Evolutionary conservation across 768 basidiomycete species (phyloP), one percentile per base, ranked within the genome.

Genomic region (Symmetrospora coprosmae): DNA sequence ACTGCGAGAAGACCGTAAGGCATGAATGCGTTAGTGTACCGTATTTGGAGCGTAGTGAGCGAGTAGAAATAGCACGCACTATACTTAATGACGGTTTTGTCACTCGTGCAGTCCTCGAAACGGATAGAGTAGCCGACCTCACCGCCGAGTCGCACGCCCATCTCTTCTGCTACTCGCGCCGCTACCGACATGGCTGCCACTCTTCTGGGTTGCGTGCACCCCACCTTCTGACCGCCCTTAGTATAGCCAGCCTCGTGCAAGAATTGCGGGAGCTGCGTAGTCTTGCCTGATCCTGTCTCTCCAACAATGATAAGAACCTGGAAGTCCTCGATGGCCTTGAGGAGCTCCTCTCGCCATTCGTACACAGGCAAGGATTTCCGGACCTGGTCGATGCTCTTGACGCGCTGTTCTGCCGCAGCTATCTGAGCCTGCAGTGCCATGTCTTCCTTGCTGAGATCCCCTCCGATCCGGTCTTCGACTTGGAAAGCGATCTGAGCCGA

Each of bases 81-180:
- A 74, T 99, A 99, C 74, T 99, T 97, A 69, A 99, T 77, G 41
- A 91, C 85, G 3, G 94, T 99, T 77, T 94, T 96, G 77, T 97
- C 90, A 76, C 88, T 94, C 19, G 94, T 99, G 72, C 90, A 94
- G 73, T 99, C 94, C 74, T 99, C 94, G 75, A 99, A 99, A 31
- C 94, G 87, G 67, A 99, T 99, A 33, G 91, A 92, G 73, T 99
- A 99, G n/a, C 94, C 94, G 49, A 99, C 94, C 74, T 97, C 92
- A 67, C 91, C 87, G 9, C 94, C 94, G 38, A 99, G 83, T 72
- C 96, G 86, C 2, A 83, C 86, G 7, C 91, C 94, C 84, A 97
- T 90, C 74, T 99, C 94, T 64, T 97, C 94, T 0, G 94, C 92
- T 16, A 99, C 94, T 75, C 94, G 92, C 16, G 92, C 90, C 3